Conservation (phyloP, 257 asterid species). For the Ocimum tenuiflorum region DNA sequence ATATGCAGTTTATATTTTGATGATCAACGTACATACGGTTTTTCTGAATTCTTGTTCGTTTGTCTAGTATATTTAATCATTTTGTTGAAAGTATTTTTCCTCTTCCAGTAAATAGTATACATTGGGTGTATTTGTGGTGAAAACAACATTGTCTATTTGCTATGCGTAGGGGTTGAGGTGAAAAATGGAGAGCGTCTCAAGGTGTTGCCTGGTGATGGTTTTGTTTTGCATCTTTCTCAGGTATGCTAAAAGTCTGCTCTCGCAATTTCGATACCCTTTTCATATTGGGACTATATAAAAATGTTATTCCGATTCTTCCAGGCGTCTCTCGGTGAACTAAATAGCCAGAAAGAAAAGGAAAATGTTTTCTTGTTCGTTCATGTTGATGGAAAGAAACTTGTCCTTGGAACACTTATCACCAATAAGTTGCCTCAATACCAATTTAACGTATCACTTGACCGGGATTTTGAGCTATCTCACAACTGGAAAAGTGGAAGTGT, state of each 20-base stretch:
- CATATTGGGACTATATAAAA: neutral
- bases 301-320: conserved; percentile 3
- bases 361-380: conserved; percentile 39
- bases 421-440: conserved; percentile 75
- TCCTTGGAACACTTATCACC: conserved; percentile 62
- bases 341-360: conserved; percentile 47
- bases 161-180: conserved; percentile 53
- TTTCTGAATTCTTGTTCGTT: neutral
- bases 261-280: neutral
- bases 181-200: conserved; percentile 46
- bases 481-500: conserved; percentile 73
- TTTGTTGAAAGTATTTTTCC: neutral
- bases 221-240: conserved; percentile 76
- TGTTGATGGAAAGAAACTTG: conserved; percentile 57
- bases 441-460: conserved; percentile 55
- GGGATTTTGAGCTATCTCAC: conserved; percentile 59
- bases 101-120: neutral
- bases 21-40: neutral
- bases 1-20: neutral
- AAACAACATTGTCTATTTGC: neutral
- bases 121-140: neutral
- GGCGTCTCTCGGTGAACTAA: conserved; percentile 67
- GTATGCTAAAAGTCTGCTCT: conserved; percentile 22
- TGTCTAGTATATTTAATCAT: neutral
- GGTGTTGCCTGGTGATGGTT: conserved; percentile 46